Evolutionary conservation across 179 eudicot genomes (phyloP), one percentile per base, ranked within the genome.

Genomic region (Beta lomatogona): DNA sequence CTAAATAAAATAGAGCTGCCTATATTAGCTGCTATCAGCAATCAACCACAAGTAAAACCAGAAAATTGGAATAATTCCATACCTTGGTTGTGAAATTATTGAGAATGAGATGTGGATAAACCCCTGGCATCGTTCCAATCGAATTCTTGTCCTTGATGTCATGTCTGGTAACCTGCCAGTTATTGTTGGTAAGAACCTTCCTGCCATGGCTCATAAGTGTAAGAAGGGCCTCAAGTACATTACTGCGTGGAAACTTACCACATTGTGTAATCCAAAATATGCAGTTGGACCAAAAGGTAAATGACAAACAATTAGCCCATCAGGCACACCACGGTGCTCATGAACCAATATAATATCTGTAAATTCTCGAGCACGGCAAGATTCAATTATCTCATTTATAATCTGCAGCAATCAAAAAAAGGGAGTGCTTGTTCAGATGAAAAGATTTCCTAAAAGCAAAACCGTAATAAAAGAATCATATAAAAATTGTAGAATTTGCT

Each of bases 301-400:
- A 88, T 94, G 99, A 79, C 91, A 89, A 59, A 96, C 88, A 75
- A 90, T 86, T 76, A 96, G 80, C 59, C 94, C 93, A 88, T 94
- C 98, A 48, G 99, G 99, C 76, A 92, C 93, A 83, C 99, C 99
- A 82, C 99, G 99, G 83, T 92, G 94, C 86, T 96, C 99, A 86
- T 96, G 94, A 82, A 96, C 94, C 78, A 94, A 88, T 44, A 96
- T 86, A 75, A 96, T 92, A 86, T 96, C 98, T 13, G 99, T 90
- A 63, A 92, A 92, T 57, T 91, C 99, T 86, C 91, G 94, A 78
- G 96, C 82, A 53, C 96, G 92, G 83, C 99, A 92, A 45, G 92
- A 89, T 84, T 92, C 98, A 79, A 94, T 88, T 83, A 96, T 96
- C 86, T 96, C 98, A 77, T 89, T 85, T 63, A 91, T 89, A 80